Base-by-base conservation (phyloP, 2,329 filamentous ascomycete species). In the Pyrenophora tritici-repentis region DNA sequence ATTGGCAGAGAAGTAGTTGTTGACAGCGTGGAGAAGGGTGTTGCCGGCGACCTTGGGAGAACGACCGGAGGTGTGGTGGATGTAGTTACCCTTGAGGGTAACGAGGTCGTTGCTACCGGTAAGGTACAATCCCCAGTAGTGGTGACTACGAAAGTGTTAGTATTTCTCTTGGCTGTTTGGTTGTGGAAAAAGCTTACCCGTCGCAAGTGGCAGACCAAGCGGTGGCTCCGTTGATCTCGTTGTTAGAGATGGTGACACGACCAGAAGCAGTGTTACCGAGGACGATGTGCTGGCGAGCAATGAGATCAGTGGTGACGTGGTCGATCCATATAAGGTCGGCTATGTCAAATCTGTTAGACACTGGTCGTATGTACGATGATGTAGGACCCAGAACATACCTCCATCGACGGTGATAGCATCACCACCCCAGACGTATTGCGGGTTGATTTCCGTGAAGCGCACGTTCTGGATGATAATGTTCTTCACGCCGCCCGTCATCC, bases 281-380 rank as follows among this genome's bases (percentile, higher is more conserved):
- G 42, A 86, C 83, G 42, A 85, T 80, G 74, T 84, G 80, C 70
- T 86, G 83, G 37, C 83, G 82, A 45, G 81, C 82, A 58, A 85
- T 81, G 37, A 81, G 77, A 43, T 81, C 82, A 42, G 81, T 82
- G 71, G 81, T 70, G 35, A 57, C 50, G 51, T 70, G 67, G 48
- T 68, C 63, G 24, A 65, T 60, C 61, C 63, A 65, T 58, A 65
- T 39, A 6, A 64, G 50, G 39, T 65, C 62, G 24, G 32, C 58
- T 58, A 16, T 29, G 14, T 9, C 8, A 9, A 14, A n/a, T 37
- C 12, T 12, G 44, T 45, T 39, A 35, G 37, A 36, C n/a, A 20
- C 39, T 35, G 46, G 18, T 17, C 9, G 6, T 14, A 22, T 17
- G 3, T 20, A 33, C 24, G 22, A 13, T 13, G 12, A 32, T 24